Conservation (phyloP, 2,329 filamentous ascomycete species). For the Dactylellina drechsleri region DNA sequence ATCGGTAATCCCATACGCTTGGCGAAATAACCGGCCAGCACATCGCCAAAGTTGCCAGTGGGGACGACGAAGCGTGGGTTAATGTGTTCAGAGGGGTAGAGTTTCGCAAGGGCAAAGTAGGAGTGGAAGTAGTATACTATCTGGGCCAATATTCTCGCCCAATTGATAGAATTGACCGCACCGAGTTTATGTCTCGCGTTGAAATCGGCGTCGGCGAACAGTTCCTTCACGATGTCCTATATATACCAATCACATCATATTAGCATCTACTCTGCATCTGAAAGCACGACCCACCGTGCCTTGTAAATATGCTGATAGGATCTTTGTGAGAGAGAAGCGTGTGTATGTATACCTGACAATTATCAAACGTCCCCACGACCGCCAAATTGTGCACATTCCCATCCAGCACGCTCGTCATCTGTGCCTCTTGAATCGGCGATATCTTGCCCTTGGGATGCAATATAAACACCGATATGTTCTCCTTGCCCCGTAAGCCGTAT, state of each 20-base stretch:
- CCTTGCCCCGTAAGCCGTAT: conserved; percentile 92
- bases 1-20: conserved; percentile 87
- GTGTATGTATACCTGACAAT: conserved; percentile 76
- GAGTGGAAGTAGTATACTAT: conserved; percentile 97
- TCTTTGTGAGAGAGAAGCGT: too few species aligned
- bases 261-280: neutral
- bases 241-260: neutral
- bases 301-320: neutral
- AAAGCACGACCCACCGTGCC: neutral
- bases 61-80: conserved; percentile 87
- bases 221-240: conserved; percentile 88
- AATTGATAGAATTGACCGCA: conserved; percentile 97
- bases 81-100: conserved; percentile 67
- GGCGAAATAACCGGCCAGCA: conserved; percentile 92
- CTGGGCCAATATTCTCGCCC: conserved; percentile 91
- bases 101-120: conserved; percentile 81
- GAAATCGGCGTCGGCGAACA: conserved; percentile 86
- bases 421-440: conserved; percentile 89
- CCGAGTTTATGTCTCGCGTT: conserved; percentile 85
- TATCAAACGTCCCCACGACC: conserved; percentile 91
- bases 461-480: conserved; percentile 96
- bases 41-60: conserved; percentile 96
- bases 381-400: conserved; percentile 91
- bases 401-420: conserved; percentile 95
- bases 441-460: conserved; percentile 91